These are phyloP conservation scores for Phytomonas sp. DNA, from an alignment of 208 protist genomes.

Conservation along the genomic window DNA sequence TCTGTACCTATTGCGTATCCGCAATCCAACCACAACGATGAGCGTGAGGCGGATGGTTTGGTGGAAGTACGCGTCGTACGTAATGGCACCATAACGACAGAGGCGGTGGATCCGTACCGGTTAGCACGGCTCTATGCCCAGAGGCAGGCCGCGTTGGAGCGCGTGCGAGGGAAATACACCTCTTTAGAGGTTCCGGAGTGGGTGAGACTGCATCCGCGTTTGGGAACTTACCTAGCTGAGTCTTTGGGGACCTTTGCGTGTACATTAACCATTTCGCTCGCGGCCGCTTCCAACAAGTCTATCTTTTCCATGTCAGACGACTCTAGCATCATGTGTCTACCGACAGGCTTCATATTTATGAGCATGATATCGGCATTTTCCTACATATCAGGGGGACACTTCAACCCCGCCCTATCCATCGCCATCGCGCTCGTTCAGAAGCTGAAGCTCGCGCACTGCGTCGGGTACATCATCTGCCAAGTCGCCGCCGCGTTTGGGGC, in stretches of 20 bases:
- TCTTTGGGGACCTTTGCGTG: constrained; percentile 73
- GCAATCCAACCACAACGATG: neutral
- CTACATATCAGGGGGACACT: constrained; percentile 75
- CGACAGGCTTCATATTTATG: constrained; percentile 81
- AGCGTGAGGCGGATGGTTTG: neutral
- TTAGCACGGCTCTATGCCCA: constrained; percentile 59
- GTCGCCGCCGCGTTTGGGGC: constrained; percentile 47
- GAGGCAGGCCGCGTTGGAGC: constrained; percentile 53
- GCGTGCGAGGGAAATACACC: constrained; percentile 46
- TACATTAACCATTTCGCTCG: constrained; percentile 57
- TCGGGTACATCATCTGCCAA: constrained; percentile 67
- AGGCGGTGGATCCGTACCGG: constrained; percentile 49
- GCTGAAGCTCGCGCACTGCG: constrained; percentile 34
- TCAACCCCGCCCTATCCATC: constrained; percentile 79
- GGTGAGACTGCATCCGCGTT: constrained; percentile 70
- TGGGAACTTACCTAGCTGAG: constrained; percentile 77
- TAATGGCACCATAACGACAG: constrained; percentile 32
- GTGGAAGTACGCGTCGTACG: constrained; percentile 35
- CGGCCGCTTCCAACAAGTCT: constrained; percentile 61
- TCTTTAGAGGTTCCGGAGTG: constrained; percentile 72
- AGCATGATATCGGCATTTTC: constrained; percentile 77
- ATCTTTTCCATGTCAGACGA: constrained; percentile 45
- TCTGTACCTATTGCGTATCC: neutral
- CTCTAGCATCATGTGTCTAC: constrained; percentile 62
- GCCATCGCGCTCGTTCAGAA: constrained; percentile 60